A percentile compares a stretch with the other conserved stretches of the same genome.
Evolutionary conservation across 805 yeast species (phyloP).

Genomic region (Ogataea nakhonphanomensis): DNA sequence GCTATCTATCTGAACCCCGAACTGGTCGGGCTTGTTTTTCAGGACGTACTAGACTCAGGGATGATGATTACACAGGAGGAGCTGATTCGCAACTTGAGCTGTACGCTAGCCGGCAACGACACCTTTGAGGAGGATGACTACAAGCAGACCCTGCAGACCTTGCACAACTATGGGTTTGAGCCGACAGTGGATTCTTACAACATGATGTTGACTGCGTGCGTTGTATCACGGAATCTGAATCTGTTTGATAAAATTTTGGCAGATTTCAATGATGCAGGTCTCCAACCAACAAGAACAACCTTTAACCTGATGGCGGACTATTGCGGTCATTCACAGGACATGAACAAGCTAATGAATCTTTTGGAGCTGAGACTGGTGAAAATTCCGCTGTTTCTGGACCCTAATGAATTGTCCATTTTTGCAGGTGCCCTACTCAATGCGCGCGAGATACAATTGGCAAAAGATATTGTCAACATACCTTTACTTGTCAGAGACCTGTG

Average conservation of each 20-base stretch:
- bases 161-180: constrained; percentile 14
- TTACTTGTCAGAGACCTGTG: constrained; percentile 17
- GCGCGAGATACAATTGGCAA: constrained; percentile 15
- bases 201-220: constrained; percentile 15
- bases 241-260: constrained; percentile 18
- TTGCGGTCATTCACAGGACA: constrained; percentile 13
- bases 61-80: constrained; percentile 22
- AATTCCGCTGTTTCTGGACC: constrained; percentile 13
- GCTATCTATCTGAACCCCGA: constrained; percentile 11
- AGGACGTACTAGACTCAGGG: constrained; percentile 19
- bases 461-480: constrained; percentile 21
- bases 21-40: constrained; percentile 14
- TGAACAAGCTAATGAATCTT: constrained; percentile 17
- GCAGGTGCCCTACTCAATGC: constrained; percentile 15
- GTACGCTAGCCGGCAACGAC: constrained; percentile 7
- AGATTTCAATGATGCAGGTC: constrained; percentile 13
- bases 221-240: constrained; percentile 14
- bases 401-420: constrained; percentile 14
- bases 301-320: constrained; percentile 17
- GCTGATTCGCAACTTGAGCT: constrained; percentile 14
- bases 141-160: constrained; percentile 6
- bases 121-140: constrained; percentile 15
- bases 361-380: constrained; percentile 20
- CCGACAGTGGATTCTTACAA: constrained; percentile 17
- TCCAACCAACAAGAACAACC: constrained; percentile 20